These are phyloP conservation scores for Colletotrichum paranaense DNA, from an alignment of 2,329 filamentous ascomycete species.

Conservation along the genomic window DNA sequence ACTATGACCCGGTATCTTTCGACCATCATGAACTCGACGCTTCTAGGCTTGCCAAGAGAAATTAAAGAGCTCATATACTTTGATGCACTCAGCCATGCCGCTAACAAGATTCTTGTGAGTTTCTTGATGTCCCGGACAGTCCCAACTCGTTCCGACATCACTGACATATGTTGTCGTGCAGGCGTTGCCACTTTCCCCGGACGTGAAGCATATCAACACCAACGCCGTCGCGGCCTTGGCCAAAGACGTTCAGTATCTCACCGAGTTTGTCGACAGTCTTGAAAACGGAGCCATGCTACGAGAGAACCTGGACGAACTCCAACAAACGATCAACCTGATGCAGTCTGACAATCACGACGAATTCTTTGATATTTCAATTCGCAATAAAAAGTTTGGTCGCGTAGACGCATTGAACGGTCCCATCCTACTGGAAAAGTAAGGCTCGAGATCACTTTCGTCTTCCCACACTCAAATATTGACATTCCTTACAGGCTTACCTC, in stretches of 20 bases:
- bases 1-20: constrained; percentile 92
- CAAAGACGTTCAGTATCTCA: constrained; percentile 85
- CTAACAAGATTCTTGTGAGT: constrained; percentile 82
- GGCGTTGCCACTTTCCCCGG: constrained; percentile 80
- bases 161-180: constrained; percentile 42
- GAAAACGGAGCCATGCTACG: constrained; percentile 87
- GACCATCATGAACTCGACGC: constrained; percentile 95
- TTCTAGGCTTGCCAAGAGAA: constrained; percentile 91
- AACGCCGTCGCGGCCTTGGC: constrained; percentile 85
- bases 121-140: neutral
- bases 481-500: constrained; percentile 67
- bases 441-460: neutral
- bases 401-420: constrained; percentile 94
- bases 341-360: constrained; percentile 92
- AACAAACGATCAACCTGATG: constrained; percentile 92
- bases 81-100: constrained; percentile 91
- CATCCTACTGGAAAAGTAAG: constrained; percentile 89
- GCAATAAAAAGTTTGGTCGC: constrained; percentile 93
- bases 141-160: too few species aligned
- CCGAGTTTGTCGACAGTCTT: constrained; percentile 86
- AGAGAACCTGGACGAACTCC: constrained; percentile 90
- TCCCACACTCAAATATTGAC: constrained; percentile 39
- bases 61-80: constrained; percentile 99
- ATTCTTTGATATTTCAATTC: constrained; percentile 90
- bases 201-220: constrained; percentile 88